phyloP scores from a whole-genome alignment of 2,329 filamentous ascomycete species.

The Mollisia scopiformis region DNA sequence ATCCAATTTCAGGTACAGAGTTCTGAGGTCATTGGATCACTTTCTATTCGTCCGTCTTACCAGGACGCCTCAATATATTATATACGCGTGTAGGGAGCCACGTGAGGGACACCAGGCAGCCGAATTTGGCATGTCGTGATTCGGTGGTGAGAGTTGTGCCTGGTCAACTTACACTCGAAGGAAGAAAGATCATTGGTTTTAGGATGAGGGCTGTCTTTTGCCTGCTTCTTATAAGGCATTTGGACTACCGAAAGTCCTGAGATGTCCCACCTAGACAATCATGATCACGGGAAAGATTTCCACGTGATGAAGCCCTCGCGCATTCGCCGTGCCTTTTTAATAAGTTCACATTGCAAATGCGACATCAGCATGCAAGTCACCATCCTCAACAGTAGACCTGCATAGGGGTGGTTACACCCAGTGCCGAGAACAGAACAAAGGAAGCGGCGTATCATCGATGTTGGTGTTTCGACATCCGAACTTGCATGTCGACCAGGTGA shows the following conservation, averaged over 20 bases:
- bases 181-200: neutral
- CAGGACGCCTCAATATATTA: too few species aligned
- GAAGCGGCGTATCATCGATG: neutral
- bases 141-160: slow-evolving; percentile 1
- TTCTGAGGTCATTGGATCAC: neutral
- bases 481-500: neutral
- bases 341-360: too few species aligned
- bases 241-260: too few species aligned
- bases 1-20: too few species aligned
- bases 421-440: neutral
- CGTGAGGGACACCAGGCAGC: slow-evolving; percentile 12
- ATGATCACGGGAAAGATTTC: too few species aligned
- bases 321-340: neutral
- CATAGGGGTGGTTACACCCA: too few species aligned
- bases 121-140: slow-evolving; percentile 12
- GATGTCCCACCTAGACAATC: neutral
- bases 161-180: neutral
- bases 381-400: too few species aligned
- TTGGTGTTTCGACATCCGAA: neutral
- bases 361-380: too few species aligned
- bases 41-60: slow-evolving; percentile 10
- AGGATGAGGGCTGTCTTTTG: neutral
- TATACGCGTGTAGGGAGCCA: neutral
- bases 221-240: too few species aligned
- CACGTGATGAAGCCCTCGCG: too few species aligned